Percentiles rank a stretch among this genome's conserved stretches.
These are phyloP conservation scores for Penicillium mononematosum DNA, from an alignment of 495 filamentous ascomycete species.

Conservation along the genomic window DNA sequence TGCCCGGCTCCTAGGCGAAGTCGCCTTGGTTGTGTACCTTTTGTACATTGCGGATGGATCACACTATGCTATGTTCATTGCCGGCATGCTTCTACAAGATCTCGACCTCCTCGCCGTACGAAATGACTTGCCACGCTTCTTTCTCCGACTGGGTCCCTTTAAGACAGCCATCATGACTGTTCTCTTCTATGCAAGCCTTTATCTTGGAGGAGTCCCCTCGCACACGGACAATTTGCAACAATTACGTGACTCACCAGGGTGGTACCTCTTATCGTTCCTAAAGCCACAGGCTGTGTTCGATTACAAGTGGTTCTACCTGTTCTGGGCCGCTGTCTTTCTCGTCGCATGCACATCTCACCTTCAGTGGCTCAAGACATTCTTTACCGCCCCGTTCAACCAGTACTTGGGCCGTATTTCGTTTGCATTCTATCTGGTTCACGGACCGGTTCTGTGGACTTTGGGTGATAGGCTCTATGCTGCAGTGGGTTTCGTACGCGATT, in stretches of 20 bases:
- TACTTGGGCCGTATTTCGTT: conserved; percentile 56
- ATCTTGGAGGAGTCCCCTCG: conserved; percentile 29
- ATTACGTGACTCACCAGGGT: conserved; percentile 26
- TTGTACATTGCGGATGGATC: conserved; percentile 42
- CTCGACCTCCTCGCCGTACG: conserved; percentile 36
- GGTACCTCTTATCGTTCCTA: conserved; percentile 25
- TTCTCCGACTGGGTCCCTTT: conserved; percentile 34
- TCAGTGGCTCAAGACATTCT: conserved; percentile 33
- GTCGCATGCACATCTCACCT: conserved; percentile 34
- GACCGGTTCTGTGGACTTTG: conserved; percentile 44
- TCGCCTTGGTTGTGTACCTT: conserved; percentile 33
- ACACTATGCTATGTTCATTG: conserved; percentile 47
- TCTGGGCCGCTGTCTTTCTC: conserved; percentile 42
- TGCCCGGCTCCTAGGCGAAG: conserved; percentile 40
- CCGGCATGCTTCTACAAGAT: conserved; percentile 47
- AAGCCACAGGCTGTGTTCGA: conserved; percentile 32
- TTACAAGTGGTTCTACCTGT: conserved; percentile 30
- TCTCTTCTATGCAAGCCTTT: conserved; percentile 40
- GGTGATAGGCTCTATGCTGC: conserved; percentile 51
- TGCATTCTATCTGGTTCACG: conserved; percentile 56
- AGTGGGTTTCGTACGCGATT: conserved; percentile 45
- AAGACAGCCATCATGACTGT: conserved; percentile 46
- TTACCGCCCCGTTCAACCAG: conserved; percentile 42
- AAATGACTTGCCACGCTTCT: conserved; percentile 28
- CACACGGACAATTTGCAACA: conserved; percentile 15